These are phyloP conservation scores for Solanum corneliomulleri DNA, from an alignment of 257 asterid species.

Conservation along the genomic window DNA sequence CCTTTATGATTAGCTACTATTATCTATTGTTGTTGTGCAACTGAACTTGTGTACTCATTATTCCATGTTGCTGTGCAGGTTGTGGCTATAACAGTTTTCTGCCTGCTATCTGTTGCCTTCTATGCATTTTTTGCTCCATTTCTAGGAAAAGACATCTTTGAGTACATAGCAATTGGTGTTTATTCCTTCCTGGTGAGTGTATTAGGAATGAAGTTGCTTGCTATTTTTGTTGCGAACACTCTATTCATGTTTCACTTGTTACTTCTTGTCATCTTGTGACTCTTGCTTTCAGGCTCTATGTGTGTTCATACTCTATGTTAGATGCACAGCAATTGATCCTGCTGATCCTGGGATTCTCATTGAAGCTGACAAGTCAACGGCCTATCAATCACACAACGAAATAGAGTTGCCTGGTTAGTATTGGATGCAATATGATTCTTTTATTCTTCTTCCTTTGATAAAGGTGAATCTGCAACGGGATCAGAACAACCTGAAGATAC, in stretches of 20 bases:
- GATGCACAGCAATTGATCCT: conserved; percentile 94
- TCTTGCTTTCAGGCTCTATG: conserved; percentile 53
- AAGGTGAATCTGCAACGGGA: background rate
- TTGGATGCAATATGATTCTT: background rate
- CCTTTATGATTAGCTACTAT: background rate
- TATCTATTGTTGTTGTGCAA: background rate
- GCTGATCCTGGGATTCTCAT: conserved; percentile 90
- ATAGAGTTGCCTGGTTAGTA: conserved; percentile 60
- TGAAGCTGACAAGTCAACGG: conserved; percentile 53
- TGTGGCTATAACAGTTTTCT: conserved; percentile 92
- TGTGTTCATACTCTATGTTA: conserved; percentile 68
- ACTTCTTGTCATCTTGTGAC: background rate
- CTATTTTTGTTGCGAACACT: background rate
- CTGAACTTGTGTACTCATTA: background rate
- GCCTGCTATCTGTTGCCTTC: conserved; percentile 84
- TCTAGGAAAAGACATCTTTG: conserved; percentile 78
- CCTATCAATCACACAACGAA: conserved; percentile 46
- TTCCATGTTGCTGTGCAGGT: conserved; percentile 43
- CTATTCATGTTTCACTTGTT: background rate
- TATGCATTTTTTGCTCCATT: conserved; percentile 97
- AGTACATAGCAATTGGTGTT: conserved; percentile 71
- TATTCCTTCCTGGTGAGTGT: conserved; percentile 81
- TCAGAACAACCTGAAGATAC: background rate
- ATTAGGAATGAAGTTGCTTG: background rate
- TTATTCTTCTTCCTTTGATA: background rate